Conservation (phyloP, 805 yeast species). For the Wickerhamomyces pijperi region DNA sequence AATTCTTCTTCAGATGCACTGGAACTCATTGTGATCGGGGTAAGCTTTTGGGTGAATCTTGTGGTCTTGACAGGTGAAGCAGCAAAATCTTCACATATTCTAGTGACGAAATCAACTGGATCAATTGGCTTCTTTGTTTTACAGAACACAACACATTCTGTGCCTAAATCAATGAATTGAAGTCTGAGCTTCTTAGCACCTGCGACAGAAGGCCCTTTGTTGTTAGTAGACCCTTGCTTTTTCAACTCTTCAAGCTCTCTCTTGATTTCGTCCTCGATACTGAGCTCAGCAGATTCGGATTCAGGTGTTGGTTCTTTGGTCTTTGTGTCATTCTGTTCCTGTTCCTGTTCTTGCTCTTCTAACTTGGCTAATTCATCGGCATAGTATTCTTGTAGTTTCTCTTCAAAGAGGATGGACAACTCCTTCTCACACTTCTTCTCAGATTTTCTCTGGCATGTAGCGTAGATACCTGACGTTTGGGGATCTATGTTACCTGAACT, state of each 20-base stretch:
- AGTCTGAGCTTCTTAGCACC: slow-evolving; percentile 35
- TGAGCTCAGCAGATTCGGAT: slow-evolving; percentile 24
- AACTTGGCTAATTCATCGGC: slow-evolving; percentile 19
- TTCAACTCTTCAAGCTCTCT: slow-evolving; percentile 54
- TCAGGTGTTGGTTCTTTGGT: slow-evolving; percentile 11
- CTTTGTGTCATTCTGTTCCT: slow-evolving; percentile 9
- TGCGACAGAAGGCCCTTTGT: slow-evolving; percentile 4
- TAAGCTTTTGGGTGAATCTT: slow-evolving; percentile 64
- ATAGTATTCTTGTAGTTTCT: slow-evolving; percentile 36
- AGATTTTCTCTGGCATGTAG: slow-evolving; percentile 74
- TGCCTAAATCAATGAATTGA: slow-evolving; percentile 51
- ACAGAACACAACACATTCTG: slow-evolving; percentile 79
- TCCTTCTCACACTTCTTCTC: slow-evolving; percentile 76
- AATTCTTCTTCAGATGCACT: slow-evolving; percentile 65
- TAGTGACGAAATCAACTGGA: slow-evolving; percentile 61
- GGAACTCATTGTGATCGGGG: slow-evolving; percentile 71
- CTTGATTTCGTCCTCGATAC: slow-evolving; percentile 68
- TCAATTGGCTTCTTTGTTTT: slow-evolving; percentile 70
- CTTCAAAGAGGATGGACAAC: slow-evolving; percentile 45
- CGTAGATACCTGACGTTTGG: slow-evolving; percentile 77
- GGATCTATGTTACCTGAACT: slow-evolving; percentile 60
- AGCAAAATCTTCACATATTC: slow-evolving; percentile 49
- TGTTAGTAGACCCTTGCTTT: slow-evolving; percentile 14
- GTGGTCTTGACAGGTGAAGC: slow-evolving; percentile 45
- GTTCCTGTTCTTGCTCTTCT: slow-evolving; percentile 18